A percentile compares a stretch with the other conserved stretches of the same genome.
Conservation (phyloP, 139 green algal species). For the Chlamydomonas sphaeroides region DNA sequence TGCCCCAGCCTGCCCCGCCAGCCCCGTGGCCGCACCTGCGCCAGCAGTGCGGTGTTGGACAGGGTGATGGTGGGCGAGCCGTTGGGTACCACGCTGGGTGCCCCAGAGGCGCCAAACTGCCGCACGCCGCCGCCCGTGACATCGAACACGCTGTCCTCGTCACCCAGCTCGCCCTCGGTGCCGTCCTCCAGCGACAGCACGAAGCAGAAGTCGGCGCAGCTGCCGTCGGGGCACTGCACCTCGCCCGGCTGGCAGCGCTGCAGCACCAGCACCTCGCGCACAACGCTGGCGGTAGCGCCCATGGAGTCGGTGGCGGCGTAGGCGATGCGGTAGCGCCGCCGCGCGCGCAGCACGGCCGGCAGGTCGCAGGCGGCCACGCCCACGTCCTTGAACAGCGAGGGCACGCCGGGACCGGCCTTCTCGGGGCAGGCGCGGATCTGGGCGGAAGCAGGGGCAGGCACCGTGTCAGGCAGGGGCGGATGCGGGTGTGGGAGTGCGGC, state of each 20-base stretch:
- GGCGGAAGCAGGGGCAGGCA: not conserved
- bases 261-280: conserved; percentile 19
- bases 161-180: too few relatives aligned
- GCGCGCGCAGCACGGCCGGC: not conserved
- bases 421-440: conserved; percentile 21
- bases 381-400: conserved; percentile 22
- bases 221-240: conserved; percentile 37
- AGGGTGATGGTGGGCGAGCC: not conserved
- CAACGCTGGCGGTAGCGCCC: not conserved
- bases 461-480: too few relatives aligned
- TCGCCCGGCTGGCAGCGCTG: conserved; percentile 3
- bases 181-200: too few relatives aligned
- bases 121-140: not conserved
- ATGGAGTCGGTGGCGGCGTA: conserved; percentile 27
- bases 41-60: not conserved
- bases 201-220: conserved; percentile 14
- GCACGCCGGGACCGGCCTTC: not conserved
- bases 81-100: not conserved
- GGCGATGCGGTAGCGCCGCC: conserved; percentile 8
- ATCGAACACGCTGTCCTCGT: not conserved
- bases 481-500: not conserved
- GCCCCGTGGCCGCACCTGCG: not conserved
- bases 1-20: not conserved
- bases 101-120: not conserved
- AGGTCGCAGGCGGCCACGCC: conserved; percentile 30